These are phyloP conservation scores for Pyrus pyrifolia DNA, from an alignment of 306 rosid species.

Conservation along the genomic window DNA sequence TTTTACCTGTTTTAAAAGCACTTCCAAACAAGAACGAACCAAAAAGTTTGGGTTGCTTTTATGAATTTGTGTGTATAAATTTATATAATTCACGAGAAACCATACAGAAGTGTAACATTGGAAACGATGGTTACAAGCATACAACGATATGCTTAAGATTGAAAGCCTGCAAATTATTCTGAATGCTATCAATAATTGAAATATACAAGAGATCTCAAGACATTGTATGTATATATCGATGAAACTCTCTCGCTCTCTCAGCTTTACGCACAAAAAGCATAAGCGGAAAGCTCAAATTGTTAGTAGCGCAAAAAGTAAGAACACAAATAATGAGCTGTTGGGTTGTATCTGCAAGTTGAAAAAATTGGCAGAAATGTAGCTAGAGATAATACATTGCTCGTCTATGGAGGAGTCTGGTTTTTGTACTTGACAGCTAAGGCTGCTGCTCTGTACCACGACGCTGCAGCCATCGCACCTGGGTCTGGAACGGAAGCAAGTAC, in stretches of 20 bases:
- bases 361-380: conserved; percentile 17
- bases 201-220: conserved; percentile 12
- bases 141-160: background rate
- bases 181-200: background rate
- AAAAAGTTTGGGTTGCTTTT: background rate
- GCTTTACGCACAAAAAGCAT: conserved; percentile 51
- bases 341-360: conserved; percentile 32
- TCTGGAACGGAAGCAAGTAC: conserved; percentile 71
- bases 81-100: background rate
- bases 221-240: background rate
- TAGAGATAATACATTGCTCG: background rate
- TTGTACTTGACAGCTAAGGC: conserved; percentile 56
- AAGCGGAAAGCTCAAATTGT: conserved; percentile 64
- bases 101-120: background rate
- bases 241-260: conserved; percentile 57
- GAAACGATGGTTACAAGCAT: background rate
- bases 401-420: conserved; percentile 19
- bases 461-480: conserved; percentile 97
- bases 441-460: conserved; percentile 86
- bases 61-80: background rate
- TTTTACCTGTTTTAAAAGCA: too few species aligned
- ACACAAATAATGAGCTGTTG: conserved; percentile 25
- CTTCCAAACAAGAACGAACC: background rate
- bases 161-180: background rate
- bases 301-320: conserved; percentile 24